Percentiles rank a stretch among this genome's conserved stretches.
Evolutionary conservation across 2,329 filamentous ascomycete species (phyloP).

Genomic region (Aaosphaeria pasadenensis): DNA sequence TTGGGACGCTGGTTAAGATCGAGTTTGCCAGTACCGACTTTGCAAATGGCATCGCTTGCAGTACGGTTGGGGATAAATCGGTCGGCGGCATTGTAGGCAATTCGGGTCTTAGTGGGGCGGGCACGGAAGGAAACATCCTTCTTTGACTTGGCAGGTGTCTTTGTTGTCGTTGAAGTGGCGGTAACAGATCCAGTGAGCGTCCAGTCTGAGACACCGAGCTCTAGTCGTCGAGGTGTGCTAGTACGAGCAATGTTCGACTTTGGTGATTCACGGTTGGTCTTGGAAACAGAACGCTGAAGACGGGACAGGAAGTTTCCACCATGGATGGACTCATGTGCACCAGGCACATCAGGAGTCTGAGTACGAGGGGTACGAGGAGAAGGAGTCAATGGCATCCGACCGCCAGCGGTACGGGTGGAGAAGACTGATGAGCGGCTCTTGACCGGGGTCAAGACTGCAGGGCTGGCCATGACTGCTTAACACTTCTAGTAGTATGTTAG

Average conservation of each 20-base stretch:
- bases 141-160: slow-evolving; percentile 45
- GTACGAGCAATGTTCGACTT: slow-evolving; percentile 92
- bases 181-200: slow-evolving; percentile 78
- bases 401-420: slow-evolving; percentile 86
- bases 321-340: slow-evolving; percentile 66
- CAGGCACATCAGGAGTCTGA: slow-evolving; percentile 44
- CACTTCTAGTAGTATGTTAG: slow-evolving; percentile 12
- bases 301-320: slow-evolving; percentile 71
- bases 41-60: slow-evolving; percentile 83
- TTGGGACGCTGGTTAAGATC: slow-evolving; percentile 62
- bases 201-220: slow-evolving; percentile 91
- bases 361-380: slow-evolving; percentile 68
- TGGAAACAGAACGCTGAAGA: slow-evolving; percentile 68
- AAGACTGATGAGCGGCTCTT: slow-evolving; percentile 95
- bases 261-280: slow-evolving; percentile 74
- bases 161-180: slow-evolving; percentile 43
- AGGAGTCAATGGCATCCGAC: slow-evolving; percentile 90
- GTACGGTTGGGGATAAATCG: slow-evolving; percentile 94
- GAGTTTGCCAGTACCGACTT: slow-evolving; percentile 78
- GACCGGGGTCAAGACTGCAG: slow-evolving; percentile 80
- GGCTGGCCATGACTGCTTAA: slow-evolving; percentile 69
- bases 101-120: slow-evolving; percentile 36
- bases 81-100: slow-evolving; percentile 69
- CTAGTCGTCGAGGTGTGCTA: slow-evolving; percentile 78
- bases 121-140: slow-evolving; percentile 31